Conservation (phyloP, 805 yeast species). For the Zygosaccharomyces pseudorouxii region DNA sequence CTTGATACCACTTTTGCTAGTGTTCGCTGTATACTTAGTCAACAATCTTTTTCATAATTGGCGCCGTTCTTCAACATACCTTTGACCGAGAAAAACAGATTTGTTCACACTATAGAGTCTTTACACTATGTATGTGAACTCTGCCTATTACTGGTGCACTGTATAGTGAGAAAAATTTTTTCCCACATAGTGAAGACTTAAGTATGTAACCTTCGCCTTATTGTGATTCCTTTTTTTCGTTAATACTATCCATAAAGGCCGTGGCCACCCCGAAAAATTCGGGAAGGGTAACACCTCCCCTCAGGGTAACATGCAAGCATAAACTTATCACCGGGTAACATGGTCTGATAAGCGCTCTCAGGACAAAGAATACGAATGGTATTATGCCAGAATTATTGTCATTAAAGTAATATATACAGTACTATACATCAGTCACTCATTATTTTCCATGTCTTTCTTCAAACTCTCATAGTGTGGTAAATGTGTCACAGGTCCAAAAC, state of each 20-base stretch:
- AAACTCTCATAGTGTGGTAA: slow-evolving; percentile 34
- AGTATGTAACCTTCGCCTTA: slow-evolving; percentile 9
- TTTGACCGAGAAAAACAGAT: slow-evolving; percentile 6
- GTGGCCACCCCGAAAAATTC: slow-evolving; percentile 12
- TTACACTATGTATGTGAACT: neutral
- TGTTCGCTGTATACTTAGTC: neutral
- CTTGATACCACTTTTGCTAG: neutral
- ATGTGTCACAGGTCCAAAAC: slow-evolving; percentile 45
- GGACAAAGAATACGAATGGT: no score
- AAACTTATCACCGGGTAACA: no score
- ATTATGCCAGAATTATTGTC: slow-evolving; percentile 6
- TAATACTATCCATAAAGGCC: neutral
- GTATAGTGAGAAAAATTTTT: slow-evolving; percentile 7
- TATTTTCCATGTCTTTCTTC: slow-evolving; percentile 5
- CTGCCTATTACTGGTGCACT: slow-evolving; percentile 7
- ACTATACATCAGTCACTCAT: neutral
- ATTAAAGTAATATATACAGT: neutral
- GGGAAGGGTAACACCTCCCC: slow-evolving; percentile 3
- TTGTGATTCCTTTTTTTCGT: neutral
- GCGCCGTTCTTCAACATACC: slow-evolving; percentile 4
- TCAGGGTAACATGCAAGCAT: neutral
- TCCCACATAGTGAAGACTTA: slow-evolving; percentile 9
- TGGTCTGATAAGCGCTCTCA: no score
- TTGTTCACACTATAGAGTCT: slow-evolving; percentile 2
- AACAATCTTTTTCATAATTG: neutral